Percentiles rank a stretch among this genome's conserved stretches.
Conservation (phyloP, 495 filamentous ascomycete genomes). For the Ascodesmis nigricans region DNA sequence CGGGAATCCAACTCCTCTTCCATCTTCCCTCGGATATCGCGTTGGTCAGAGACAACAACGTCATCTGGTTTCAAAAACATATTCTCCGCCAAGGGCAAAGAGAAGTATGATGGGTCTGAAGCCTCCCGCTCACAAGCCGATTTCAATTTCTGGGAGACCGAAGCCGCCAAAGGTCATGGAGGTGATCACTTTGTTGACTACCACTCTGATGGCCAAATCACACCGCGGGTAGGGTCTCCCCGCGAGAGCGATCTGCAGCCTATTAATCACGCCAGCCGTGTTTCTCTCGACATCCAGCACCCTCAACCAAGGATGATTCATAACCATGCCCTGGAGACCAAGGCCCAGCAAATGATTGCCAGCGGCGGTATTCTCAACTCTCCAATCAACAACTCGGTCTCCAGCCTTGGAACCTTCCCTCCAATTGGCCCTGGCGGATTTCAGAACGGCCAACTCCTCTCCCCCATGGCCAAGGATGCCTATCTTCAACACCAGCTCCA, state of each 20-base stretch:
- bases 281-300: slow-evolving; percentile 20
- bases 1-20: slow-evolving; percentile 78
- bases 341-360: slow-evolving; percentile 19
- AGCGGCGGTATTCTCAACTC: slow-evolving; percentile 9
- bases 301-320: slow-evolving; percentile 20
- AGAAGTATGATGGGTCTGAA: slow-evolving; percentile 16
- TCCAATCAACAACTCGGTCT: slow-evolving; percentile 16
- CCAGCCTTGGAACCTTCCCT: slow-evolving; percentile 18
- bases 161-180: slow-evolving; percentile 2
- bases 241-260: slow-evolving; percentile 20
- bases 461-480: slow-evolving; percentile 21
- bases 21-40: slow-evolving; percentile 79
- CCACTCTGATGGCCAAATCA: slow-evolving; percentile 15
- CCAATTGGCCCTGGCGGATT: slow-evolving; percentile 20
- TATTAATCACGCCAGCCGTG: slow-evolving; percentile 19
- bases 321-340: slow-evolving; percentile 18
- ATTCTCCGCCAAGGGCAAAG: slow-evolving; percentile 16
- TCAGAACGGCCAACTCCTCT: slow-evolving; percentile 19
- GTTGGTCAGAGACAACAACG: slow-evolving; percentile 91
- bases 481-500: slow-evolving; percentile 19
- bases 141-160: slow-evolving; percentile 21
- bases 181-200: background rate
- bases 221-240: slow-evolving; percentile 12
- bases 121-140: slow-evolving; percentile 17
- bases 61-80: slow-evolving; percentile 37